These are phyloP conservation scores for Micromonas pusilla DNA, from an alignment of 139 green algal species.

Conservation along the genomic window DNA sequence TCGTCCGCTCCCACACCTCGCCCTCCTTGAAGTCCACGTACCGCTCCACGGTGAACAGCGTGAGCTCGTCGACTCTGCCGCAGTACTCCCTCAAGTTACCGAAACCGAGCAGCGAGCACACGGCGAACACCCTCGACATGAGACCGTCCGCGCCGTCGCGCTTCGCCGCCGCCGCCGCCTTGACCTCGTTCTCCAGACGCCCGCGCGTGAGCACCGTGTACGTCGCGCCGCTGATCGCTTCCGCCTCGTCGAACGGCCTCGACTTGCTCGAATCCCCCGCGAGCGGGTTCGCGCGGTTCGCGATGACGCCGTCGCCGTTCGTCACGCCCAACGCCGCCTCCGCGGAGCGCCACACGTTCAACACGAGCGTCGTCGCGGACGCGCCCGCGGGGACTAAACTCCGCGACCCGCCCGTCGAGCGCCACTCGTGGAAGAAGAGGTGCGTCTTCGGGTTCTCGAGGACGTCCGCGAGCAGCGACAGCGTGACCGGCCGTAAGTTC, in stretches of 20 bases:
- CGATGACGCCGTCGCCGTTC: not conserved
- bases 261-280: not conserved
- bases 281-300: not conserved
- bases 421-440: slow-evolving; percentile 21
- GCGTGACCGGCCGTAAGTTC: not conserved
- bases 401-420: not conserved
- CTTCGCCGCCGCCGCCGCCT: not conserved
- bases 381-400: not conserved
- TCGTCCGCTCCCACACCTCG: slow-evolving; percentile 28
- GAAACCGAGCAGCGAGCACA: not conserved
- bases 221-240: too few species aligned
- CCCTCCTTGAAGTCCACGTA: slow-evolving; percentile 33
- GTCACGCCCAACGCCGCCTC: not conserved
- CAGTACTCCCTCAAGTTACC: not conserved
- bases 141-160: not conserved
- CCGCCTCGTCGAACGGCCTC: too few species aligned
- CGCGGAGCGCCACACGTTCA: not conserved
- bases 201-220: not conserved
- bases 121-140: not conserved
- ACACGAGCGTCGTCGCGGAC: not conserved
- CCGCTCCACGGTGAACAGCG: not conserved
- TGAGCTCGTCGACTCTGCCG: not conserved
- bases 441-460: slow-evolving; percentile 22
- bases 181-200: not conserved
- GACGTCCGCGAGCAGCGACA: slow-evolving; percentile 14